Conservation (phyloP, 2,329 filamentous ascomycete genomes). For the Ophiostoma tasmaniense region DNA sequence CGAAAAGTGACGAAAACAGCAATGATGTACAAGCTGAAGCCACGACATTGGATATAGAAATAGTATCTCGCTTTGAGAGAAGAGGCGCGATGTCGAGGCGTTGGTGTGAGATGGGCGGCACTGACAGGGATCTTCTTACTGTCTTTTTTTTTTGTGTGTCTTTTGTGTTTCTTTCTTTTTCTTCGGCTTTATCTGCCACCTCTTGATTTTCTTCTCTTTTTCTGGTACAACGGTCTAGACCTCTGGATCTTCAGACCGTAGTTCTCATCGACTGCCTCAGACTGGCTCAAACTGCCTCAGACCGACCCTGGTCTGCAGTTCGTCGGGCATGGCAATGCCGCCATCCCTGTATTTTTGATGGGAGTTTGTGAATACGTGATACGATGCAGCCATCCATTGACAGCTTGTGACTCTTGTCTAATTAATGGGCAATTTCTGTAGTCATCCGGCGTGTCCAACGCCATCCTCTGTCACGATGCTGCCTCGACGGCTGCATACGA, state of each 20-base stretch:
- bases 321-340: background rate
- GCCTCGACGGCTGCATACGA: conserved; percentile 1
- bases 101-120: too few relatives aligned
- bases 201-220: background rate
- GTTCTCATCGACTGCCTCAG: too few relatives aligned
- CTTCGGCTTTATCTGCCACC: background rate
- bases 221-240: background rate
- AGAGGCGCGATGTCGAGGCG: background rate
- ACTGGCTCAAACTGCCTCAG: background rate
- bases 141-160: too few relatives aligned
- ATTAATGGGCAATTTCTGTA: too few relatives aligned
- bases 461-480: background rate
- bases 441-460: too few relatives aligned
- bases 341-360: background rate
- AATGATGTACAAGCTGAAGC: background rate
- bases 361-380: too few relatives aligned
- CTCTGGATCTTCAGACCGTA: background rate
- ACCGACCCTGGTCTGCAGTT: background rate
- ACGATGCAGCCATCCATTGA: background rate
- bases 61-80: background rate
- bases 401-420: background rate
- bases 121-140: background rate
- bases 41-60: background rate
- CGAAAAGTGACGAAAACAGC: background rate
- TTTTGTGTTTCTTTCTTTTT: background rate